Percentiles rank a stretch among this genome's conserved stretches.
Conservation (phyloP, 495 filamentous ascomycete genomes). For the Corynascus novoguineensis region DNA sequence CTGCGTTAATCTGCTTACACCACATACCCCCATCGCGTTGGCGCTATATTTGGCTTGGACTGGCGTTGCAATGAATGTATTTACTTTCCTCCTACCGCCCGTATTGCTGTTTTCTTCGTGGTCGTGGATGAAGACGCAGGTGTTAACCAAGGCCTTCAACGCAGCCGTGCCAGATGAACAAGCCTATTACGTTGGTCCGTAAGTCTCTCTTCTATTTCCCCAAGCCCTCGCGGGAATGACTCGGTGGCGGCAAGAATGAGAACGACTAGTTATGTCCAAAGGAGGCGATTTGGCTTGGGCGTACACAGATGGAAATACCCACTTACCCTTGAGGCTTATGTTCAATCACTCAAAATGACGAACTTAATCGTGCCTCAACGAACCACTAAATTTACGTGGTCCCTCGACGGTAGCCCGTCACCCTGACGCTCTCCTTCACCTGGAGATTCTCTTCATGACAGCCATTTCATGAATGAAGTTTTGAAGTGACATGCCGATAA, state of each 20-base stretch:
- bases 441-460: too few species aligned
- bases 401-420: too few species aligned
- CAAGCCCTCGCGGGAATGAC: not conserved
- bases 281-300: not conserved
- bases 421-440: too few species aligned
- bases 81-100: not conserved
- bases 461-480: not conserved
- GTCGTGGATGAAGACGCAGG: not conserved
- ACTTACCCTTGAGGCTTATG: not conserved
- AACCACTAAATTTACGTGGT: too few species aligned
- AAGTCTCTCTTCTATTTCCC: not conserved
- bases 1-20: not conserved
- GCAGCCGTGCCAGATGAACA: not conserved
- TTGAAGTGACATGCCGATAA: not conserved
- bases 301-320: not conserved
- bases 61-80: not conserved
- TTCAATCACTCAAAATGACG: too few species aligned
- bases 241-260: not conserved
- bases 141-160: not conserved
- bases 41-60: not conserved
- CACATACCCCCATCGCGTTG: constrained; percentile 1
- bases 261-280: not conserved
- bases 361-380: too few species aligned
- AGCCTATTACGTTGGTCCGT: not conserved
- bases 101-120: not conserved